These are phyloP conservation scores for Erodium moschatum DNA, from an alignment of 441 rosid species.

Conservation along the genomic window DNA sequence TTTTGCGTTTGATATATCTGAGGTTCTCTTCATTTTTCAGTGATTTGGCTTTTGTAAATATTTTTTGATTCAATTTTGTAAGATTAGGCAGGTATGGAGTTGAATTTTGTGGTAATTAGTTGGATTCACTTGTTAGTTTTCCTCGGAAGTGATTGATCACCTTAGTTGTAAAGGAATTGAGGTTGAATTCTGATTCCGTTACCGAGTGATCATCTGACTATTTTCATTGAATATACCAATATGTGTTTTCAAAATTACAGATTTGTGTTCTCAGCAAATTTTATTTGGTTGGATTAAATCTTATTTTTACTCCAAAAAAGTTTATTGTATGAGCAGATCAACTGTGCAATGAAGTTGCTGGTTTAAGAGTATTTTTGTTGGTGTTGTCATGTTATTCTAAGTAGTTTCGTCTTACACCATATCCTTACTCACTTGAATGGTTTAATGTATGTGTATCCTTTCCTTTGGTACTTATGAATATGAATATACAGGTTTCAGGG, in stretches of 20 bases:
- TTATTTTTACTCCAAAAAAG: neutral
- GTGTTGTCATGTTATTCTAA: neutral
- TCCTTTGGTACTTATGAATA: neutral
- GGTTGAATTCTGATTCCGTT: neutral
- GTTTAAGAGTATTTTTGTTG: neutral
- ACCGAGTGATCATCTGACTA: neutral
- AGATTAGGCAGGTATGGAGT: neutral
- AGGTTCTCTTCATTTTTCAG: neutral
- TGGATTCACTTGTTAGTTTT: neutral
- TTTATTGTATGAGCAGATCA: neutral
- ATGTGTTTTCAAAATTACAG: neutral
- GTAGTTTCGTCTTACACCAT: neutral
- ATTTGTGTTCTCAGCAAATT: neutral
- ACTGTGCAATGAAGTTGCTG: neutral
- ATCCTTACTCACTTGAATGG: neutral
- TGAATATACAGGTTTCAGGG: conserved; percentile 68
- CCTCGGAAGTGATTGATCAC: neutral
- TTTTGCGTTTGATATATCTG: neutral
- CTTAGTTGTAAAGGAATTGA: neutral
- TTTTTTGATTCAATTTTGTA: neutral
- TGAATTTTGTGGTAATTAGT: neutral
- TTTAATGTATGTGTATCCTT: neutral
- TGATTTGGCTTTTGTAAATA: neutral
- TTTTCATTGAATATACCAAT: neutral
- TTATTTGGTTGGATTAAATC: neutral